These are phyloP conservation scores for Pyrenophora seminiperda DNA, from an alignment of 2,329 filamentous ascomycete genomes.

Conservation along the genomic window DNA sequence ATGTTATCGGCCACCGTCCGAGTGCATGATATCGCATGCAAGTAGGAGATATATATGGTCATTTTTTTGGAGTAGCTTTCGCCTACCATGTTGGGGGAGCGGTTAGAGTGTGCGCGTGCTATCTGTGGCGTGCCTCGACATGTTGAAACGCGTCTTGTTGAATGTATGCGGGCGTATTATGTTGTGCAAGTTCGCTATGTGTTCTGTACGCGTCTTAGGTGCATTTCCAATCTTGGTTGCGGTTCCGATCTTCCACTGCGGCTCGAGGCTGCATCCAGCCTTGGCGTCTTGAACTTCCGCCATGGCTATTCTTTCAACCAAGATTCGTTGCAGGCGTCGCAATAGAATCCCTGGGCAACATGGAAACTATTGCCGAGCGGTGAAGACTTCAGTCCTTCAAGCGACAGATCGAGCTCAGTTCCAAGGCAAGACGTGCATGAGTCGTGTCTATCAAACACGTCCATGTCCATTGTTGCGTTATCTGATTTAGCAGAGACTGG, in stretches of 20 bases:
- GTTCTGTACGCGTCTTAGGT: conserved; percentile 6
- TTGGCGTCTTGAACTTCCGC: background rate
- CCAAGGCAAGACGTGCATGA: conserved; percentile 1
- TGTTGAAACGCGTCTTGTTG: conserved; percentile 11
- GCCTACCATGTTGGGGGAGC: background rate
- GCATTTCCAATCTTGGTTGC: conserved; percentile 7
- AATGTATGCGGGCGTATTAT: conserved; percentile 1
- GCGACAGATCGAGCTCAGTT: background rate
- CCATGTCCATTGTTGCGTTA: background rate
- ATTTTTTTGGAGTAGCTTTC: background rate
- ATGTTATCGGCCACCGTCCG: conserved; percentile 5
- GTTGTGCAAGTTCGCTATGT: conserved; percentile 1
- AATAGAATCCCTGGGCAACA: background rate
- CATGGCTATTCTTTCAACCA: conserved; percentile 1
- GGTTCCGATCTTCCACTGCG: conserved; percentile 1
- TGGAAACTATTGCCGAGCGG: conserved; percentile 3
- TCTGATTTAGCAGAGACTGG: background rate
- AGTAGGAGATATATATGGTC: background rate
- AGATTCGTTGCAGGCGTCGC: conserved; percentile 1
- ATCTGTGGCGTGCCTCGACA: conserved; percentile 6
- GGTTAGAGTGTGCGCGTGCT: conserved; percentile 1
- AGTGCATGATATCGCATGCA: conserved; percentile 1
- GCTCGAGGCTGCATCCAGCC: background rate
- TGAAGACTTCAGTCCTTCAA: conserved; percentile 8
- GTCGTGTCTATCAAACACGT: background rate